phyloP scores from a whole-genome alignment of 208 protist genomes.

The Leptomonas seymouri region DNA sequence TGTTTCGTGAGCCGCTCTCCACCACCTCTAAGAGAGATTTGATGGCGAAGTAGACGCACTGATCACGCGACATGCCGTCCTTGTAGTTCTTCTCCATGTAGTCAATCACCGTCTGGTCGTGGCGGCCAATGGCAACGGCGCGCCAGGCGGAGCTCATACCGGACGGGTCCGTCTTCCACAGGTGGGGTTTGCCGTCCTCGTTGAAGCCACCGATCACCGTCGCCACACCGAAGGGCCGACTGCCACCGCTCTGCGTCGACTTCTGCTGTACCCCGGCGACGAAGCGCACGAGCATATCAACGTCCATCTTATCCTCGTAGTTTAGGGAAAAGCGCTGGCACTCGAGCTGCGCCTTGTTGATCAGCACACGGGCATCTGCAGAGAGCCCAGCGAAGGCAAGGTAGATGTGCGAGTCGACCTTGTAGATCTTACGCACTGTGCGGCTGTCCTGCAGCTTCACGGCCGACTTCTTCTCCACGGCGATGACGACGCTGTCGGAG shows the following conservation, averaged over 20 bases:
- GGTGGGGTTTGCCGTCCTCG: constrained; percentile 93
- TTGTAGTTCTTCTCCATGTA: constrained; percentile 99
- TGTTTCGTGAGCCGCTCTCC: constrained; percentile 91
- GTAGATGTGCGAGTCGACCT: constrained; percentile 98
- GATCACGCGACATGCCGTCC: constrained; percentile 89
- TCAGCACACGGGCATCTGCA: constrained; percentile 99
- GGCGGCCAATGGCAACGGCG: constrained; percentile 90
- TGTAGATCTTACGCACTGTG: constrained; percentile 99
- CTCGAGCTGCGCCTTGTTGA: constrained; percentile 98
- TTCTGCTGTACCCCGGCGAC: constrained; percentile 98
- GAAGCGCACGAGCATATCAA: constrained; percentile 98
- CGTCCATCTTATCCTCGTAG: constrained; percentile 98
- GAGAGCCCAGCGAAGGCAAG: constrained; percentile 98
- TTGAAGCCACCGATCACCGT: constrained; percentile 99
- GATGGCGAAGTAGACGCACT: constrained; percentile 97
- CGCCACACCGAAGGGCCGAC: constrained; percentile 99
- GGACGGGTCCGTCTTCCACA: constrained; percentile 91
- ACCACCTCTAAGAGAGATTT: constrained; percentile 98
- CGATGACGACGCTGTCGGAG: constrained; percentile 95
- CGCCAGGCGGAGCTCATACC: constrained; percentile 87
- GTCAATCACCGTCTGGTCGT: constrained; percentile 98
- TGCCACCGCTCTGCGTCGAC: constrained; percentile 98
- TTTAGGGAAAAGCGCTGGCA: constrained; percentile 99
- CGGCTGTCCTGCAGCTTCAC: constrained; percentile 99
- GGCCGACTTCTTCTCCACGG: constrained; percentile 98